Evolutionary conservation across 2,329 filamentous ascomycete species (phyloP), one percentile per base, ranked within the genome.

Genomic region (Arachnomyces sp.): DNA sequence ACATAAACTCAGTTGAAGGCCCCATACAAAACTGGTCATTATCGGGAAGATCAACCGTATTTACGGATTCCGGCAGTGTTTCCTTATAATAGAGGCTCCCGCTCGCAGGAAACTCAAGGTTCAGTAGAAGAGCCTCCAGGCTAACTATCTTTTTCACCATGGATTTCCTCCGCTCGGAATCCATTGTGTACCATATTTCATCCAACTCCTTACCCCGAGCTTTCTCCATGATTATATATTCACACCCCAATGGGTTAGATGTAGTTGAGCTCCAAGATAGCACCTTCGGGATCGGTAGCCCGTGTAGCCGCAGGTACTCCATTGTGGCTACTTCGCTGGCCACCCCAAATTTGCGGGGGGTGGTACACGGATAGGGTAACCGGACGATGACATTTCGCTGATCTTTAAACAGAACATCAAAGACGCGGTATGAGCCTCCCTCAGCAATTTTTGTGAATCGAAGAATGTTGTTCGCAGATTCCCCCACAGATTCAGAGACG

Each of bases 141-240:
- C 39, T 18, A 4, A 20, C 44, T 6, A 43, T 38, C 30, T 40
- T 17, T 9, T 40, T 17, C 11, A 48, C 7, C 32, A 53, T 50
- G 14, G 28, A 34, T n/a, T 54, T 53, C 36, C 50, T 47, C 31
- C 51, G 42, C 30, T 33, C 28, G 7, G 45, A 32, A 40, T 42
- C 39, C 53, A 57, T 17, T 9, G 13, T 17, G 17, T 16, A 33
- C 59, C 58, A 65, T n/a, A 46, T 47, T 2, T 49, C 49, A 36
- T 50, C 49, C 7, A 65, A 43, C 32, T 55, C 51, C 18, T 30
- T 40, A 1, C 58, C 58, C 7, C 29, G 4, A n/a, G 49, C 51
- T 31, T 56, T 59, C 37, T 61, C 57, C 55, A 61, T 59, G 6
- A 63, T 42, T 16, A 63, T 61, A 34, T 59, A 63, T 45, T 64